Conservation (phyloP, 2,329 filamentous ascomycete genomes). For the Parasarocladium wereldwijsianum region DNA sequence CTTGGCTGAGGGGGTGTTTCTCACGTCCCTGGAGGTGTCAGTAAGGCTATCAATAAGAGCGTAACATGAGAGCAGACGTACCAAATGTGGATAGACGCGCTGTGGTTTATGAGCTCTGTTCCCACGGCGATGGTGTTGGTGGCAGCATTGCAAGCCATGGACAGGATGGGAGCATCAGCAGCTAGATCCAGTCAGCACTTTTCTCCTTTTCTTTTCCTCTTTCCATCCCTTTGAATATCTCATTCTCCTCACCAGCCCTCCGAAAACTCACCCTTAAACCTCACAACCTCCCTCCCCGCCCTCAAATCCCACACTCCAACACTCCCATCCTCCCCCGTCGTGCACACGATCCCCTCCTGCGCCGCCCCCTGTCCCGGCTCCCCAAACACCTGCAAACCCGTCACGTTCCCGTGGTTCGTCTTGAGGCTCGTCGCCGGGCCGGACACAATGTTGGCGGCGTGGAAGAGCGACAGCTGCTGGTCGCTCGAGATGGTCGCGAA, state of each 20-base stretch:
- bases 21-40: slow-evolving; percentile 36
- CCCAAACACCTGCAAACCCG: slow-evolving; percentile 39
- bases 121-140: slow-evolving; percentile 53
- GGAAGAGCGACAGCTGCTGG: slow-evolving; percentile 52
- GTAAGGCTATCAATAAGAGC: neutral
- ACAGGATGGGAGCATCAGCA: slow-evolving; percentile 39
- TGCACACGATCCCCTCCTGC: slow-evolving; percentile 41
- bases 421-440: slow-evolving; percentile 30
- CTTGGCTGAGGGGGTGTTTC: slow-evolving; percentile 28
- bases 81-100: slow-evolving; percentile 48
- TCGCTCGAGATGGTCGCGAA: slow-evolving; percentile 55
- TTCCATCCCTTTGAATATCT: too few species aligned
- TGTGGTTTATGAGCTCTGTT: slow-evolving; percentile 54
- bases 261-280: slow-evolving; percentile 27
- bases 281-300: slow-evolving; percentile 20
- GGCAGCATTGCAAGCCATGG: slow-evolving; percentile 44
- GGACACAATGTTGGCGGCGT: slow-evolving; percentile 37
- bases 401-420: slow-evolving; percentile 47
- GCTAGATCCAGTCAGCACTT: slow-evolving; percentile 18
- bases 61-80: slow-evolving; percentile 15
- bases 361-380: slow-evolving; percentile 32
- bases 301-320: slow-evolving; percentile 54
- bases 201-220: slow-evolving; percentile 10
- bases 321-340: slow-evolving; percentile 56
- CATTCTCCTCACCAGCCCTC: slow-evolving; percentile 1